Evolutionary conservation across 202 grass and related monocot genomes (phyloP).

Genomic region (Musa balbisiana): DNA sequence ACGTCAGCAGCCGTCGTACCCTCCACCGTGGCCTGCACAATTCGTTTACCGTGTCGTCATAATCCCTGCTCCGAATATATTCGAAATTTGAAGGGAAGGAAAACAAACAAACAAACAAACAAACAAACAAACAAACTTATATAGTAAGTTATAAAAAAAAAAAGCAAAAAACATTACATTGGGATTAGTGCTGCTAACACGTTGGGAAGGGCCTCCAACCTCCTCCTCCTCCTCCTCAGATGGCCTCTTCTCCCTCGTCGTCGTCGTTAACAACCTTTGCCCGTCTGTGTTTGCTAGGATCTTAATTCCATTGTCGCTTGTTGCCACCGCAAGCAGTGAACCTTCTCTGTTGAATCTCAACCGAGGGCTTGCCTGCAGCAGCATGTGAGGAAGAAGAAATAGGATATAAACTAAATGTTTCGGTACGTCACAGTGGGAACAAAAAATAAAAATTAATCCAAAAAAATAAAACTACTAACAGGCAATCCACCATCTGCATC

Average conservation of each 20-base stretch:
- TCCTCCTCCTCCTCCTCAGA: too few species aligned
- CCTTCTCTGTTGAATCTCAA: slow-evolving; percentile 96
- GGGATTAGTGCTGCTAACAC: slow-evolving; percentile 72
- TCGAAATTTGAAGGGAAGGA: too few species aligned
- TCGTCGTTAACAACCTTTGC: slow-evolving; percentile 68
- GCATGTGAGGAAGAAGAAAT: slow-evolving; percentile 7
- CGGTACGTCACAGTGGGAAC: background rate
- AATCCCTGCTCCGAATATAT: too few species aligned
- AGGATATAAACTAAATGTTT: background rate
- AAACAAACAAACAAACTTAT: too few species aligned
- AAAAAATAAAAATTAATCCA: too few species aligned
- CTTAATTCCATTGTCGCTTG: slow-evolving; percentile 89
- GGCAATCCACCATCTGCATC: slow-evolving; percentile 79
- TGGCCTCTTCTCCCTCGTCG: slow-evolving; percentile 70
- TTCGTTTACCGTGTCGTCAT: too few species aligned
- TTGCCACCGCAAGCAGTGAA: slow-evolving; percentile 76
- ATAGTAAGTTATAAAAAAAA: background rate
- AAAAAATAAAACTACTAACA: slow-evolving; percentile 30
- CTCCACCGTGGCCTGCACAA: too few species aligned
- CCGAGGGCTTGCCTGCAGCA: slow-evolving; percentile 77
- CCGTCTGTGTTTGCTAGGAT: slow-evolving; percentile 89
- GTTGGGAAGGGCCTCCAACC: slow-evolving; percentile 55
- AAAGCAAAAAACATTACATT: too few species aligned
- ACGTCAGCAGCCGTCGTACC: too few species aligned
- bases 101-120: too few species aligned